Percentiles rank a stretch among this genome's conserved stretches.
These are phyloP conservation scores for Wickerhamiella domercqiae DNA, from an alignment of 805 yeast species.

Conservation along the genomic window DNA sequence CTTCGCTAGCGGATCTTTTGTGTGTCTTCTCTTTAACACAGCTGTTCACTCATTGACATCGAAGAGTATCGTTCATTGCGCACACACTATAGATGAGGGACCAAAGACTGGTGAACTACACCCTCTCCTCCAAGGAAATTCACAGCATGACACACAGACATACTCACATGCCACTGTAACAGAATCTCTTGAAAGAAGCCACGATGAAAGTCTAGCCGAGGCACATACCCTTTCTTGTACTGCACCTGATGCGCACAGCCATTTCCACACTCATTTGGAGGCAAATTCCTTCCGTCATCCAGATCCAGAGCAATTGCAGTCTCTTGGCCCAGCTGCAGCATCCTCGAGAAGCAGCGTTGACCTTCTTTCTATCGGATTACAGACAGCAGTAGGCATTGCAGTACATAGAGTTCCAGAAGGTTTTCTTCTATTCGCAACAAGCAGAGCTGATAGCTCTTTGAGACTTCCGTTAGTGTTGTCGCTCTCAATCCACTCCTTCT, in stretches of 20 bases:
- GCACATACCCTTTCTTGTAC: conserved; percentile 7
- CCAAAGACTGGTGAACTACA: background rate
- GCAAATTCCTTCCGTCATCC: background rate
- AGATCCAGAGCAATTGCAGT: background rate
- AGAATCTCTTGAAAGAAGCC: conserved; percentile 5
- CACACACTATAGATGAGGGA: conserved; percentile 34
- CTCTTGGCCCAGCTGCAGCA: conserved; percentile 32
- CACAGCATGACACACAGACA: conserved; percentile 14
- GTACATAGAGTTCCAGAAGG: conserved; percentile 94
- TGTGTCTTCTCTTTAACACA: conserved; percentile 46
- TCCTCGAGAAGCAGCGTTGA: conserved; percentile 32
- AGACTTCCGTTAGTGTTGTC: conserved; percentile 77
- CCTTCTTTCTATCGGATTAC: conserved; percentile 74
- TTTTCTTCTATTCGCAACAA: conserved; percentile 68
- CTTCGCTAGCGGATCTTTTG: conserved; percentile 41
- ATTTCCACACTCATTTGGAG: conserved; percentile 25
- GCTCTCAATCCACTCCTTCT: conserved; percentile 73
- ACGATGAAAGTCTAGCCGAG: conserved; percentile 2
- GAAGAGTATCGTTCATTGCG: conserved; percentile 70
- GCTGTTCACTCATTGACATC: conserved; percentile 61
- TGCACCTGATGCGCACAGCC: conserved; percentile 42
- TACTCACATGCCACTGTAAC: no score
- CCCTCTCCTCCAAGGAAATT: conserved; percentile 8
- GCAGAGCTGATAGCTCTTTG: conserved; percentile 46
- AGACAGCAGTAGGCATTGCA: conserved; percentile 75